phyloP scores from a whole-genome alignment of 148 eudicot genomes.

The Rhododendron kiyosumense region DNA sequence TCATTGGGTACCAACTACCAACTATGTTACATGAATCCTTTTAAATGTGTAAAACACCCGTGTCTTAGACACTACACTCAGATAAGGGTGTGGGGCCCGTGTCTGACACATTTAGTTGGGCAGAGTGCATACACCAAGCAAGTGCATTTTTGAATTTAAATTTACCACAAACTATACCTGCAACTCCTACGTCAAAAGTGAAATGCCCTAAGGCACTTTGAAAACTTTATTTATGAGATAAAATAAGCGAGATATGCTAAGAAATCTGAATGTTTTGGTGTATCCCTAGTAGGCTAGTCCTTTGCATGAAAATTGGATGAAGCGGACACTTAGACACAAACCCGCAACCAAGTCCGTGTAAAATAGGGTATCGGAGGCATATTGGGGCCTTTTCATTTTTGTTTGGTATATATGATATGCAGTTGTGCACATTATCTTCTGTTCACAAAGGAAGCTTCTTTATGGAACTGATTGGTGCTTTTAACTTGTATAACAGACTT shows the following conservation, averaged over 20 bases:
- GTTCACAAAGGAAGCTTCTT: not conserved
- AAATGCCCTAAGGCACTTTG: not conserved
- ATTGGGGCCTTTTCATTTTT: not conserved
- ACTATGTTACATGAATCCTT: not conserved
- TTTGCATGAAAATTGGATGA: too few species aligned
- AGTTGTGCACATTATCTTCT: not conserved
- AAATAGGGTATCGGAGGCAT: too few species aligned
- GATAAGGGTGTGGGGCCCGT: not conserved
- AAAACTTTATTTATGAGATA: not conserved
- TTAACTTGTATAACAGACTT: constrained; percentile 28
- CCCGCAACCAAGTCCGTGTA: too few species aligned
- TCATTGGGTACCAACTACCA: not conserved
- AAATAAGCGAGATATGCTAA: not conserved
- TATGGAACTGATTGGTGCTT: constrained; percentile 14
- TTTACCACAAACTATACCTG: not conserved
- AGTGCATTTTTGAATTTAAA: not conserved
- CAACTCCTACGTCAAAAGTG: not conserved
- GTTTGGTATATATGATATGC: not conserved
- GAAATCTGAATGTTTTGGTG: too few species aligned
- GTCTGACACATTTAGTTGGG: not conserved
- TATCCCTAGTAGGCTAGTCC: too few species aligned
- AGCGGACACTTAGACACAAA: too few species aligned
- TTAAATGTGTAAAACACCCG: not conserved
- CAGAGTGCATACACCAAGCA: not conserved
- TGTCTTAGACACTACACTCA: not conserved